Evolutionary conservation across 352 stramenopile genomes (phyloP), one percentile per base, ranked within the genome.

Genomic region (Pythium diclinum): DNA sequence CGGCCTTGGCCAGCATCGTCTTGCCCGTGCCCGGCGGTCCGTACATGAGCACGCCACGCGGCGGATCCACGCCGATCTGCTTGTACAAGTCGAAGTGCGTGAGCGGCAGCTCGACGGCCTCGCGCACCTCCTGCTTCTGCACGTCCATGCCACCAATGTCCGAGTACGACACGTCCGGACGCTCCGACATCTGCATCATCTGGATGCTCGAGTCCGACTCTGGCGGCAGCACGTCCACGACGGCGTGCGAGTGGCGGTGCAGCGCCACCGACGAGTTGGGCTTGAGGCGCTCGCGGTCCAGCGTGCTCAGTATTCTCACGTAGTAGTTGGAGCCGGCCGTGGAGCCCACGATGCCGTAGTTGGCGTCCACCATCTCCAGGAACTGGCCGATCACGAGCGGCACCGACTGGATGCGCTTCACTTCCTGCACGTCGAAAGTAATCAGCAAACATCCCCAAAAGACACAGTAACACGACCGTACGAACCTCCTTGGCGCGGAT

Each of bases 321-420:
- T 99, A 99, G 75, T 99, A 99, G 74, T 98, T 99, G 55, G 94
- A 99, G 42, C 97, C 97, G 6, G 97, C 96, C 0, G 96, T 99
- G 53, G 88, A 98, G 56, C 89, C 88, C 19, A 99, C 96, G 69
- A 99, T 99, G 59, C 97, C 97, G 74, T 99, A 99, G 81, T 99
- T 98, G 60, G 96, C 94, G 78, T 99, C 97, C 68, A 99, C 98
- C 96, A 99, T 99, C 81, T 99, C 97, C 52, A 99, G 97, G 72
- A 99, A 99, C 82, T 99, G 97, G n/a, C 97, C 98, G 65, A 99
- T 99, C 8, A 99, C 97, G 6, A 99, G 84, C 40, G 97, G 98
- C 48, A 99, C 98, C n/a, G 91, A 98, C 87, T 99, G 97, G 73
- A 99, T 99, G 52, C 97, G 91, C 68, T 98, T 99, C 55, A 99